Base-by-base conservation (phyloP, 495 filamentous ascomycete species). In the Lichina pygmaea region DNA sequence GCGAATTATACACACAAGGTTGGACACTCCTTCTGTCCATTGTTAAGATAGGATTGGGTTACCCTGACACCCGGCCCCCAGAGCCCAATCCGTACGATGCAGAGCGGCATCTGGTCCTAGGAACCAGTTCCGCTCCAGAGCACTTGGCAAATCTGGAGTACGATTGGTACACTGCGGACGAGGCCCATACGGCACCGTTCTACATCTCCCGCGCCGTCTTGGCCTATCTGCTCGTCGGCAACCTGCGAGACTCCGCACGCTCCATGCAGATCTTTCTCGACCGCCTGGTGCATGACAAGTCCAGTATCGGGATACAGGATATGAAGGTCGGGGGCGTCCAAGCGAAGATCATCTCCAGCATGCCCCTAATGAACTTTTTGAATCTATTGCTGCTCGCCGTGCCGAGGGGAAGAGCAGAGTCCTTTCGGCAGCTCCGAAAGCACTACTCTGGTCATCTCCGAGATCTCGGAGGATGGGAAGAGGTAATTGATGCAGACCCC, bases 361-460 rank as follows among this genome's bases (percentile, higher is more conserved):
- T 97, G 47, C 89, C 89, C 44, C 66, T 95, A 50, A 65, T 99
- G 46, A 99, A 99, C 58, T 95, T 95, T 62, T 63, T 95, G 34
- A 77, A 71, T 34, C 60, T 95, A 53, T 59, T 99, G 48, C 61
- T 95, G 13, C 66, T 93, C 43, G 77, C 83, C 4, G 68, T 91
- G 24, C 84, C 89, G 58, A 74, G 80, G 48, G 85, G 83, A 8
- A 75, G 64, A 33, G 61, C 69, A 7, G 83, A 92, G 52, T 54
- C 93, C n/a, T 95, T 80, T 61, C 73, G 74, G 50, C 75, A 82
- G 56, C 63, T 95, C 48, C 76, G 72, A 53, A 72, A 66, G 13
- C 86, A 93, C 55, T 97, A 95, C 58, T 68, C 72, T 9, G 56
- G 63, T 4, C 72, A 86, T 45, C 69, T 95, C 36, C 70, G 68